Conservation (phyloP, 176 grass and related monocot genomes). For the Avena insularis region DNA sequence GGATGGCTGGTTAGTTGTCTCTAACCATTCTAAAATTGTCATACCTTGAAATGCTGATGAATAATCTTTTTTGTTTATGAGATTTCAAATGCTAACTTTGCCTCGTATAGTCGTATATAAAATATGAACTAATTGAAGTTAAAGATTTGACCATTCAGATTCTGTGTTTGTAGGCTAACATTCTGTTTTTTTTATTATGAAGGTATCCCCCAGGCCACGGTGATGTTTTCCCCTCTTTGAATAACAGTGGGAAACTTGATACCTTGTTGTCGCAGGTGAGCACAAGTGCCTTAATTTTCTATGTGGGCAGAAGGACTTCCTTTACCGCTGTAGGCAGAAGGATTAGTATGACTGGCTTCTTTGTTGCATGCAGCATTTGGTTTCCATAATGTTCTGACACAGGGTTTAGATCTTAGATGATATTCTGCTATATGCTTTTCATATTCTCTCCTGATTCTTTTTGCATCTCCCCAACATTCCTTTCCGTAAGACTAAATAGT, state of each 20-base stretch:
- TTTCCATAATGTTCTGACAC: constrained; percentile 30
- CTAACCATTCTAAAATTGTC: background rate
- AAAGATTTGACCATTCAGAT: constrained; percentile 10
- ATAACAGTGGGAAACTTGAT: constrained; percentile 95
- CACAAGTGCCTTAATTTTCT: constrained; percentile 24
- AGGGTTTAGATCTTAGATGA: constrained; percentile 4
- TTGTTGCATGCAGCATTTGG: background rate
- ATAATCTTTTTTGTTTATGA: background rate
- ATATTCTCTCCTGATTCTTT: background rate
- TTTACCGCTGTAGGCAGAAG: background rate
- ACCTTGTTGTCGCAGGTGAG: constrained; percentile 80
- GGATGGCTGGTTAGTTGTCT: constrained; percentile 85
- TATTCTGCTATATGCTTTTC: background rate
- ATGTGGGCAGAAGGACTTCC: background rate
- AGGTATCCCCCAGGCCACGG: constrained; percentile 98
- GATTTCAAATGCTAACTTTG: background rate
- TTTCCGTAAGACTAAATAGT: background rate
- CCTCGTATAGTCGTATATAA: background rate
- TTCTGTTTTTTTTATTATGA: constrained; percentile 35
- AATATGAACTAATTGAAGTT: background rate
- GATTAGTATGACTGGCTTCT: background rate
- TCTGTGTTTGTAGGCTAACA: constrained; percentile 7
- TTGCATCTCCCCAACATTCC: background rate
- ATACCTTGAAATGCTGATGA: constrained; percentile 1
- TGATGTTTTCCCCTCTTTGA: constrained; percentile 92